A percentile compares a stretch with the other conserved stretches of the same genome.
These are phyloP conservation scores for Mycena galericulata DNA, from an alignment of 768 basidiomycete genomes.

Conservation along the genomic window DNA sequence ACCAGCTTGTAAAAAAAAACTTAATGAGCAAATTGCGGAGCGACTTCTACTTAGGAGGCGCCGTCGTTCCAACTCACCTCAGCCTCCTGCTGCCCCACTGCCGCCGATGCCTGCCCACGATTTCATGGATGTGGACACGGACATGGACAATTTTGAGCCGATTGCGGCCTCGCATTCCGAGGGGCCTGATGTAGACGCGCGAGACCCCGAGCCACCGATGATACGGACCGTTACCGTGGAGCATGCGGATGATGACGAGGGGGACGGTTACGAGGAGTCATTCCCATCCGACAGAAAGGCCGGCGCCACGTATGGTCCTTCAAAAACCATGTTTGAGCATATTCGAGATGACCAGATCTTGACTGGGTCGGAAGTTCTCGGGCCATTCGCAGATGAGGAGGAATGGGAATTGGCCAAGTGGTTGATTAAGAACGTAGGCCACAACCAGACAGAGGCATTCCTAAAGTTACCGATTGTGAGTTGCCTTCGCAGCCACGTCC, in stretches of 20 bases:
- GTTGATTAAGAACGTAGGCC: conserved; percentile 20
- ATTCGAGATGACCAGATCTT: conserved; percentile 2
- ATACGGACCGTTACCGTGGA: not conserved
- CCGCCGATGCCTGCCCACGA: not conserved
- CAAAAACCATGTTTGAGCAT: conserved; percentile 17
- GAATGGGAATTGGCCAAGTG: conserved; percentile 29
- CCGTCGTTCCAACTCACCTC: not conserved
- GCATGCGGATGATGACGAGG: not conserved
- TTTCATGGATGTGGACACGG: not conserved
- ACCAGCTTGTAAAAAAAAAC: not conserved
- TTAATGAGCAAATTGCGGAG: not conserved
- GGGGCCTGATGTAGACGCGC: not conserved
- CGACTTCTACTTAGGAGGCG: not conserved
- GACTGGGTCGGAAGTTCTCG: not conserved
- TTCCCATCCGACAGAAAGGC: not conserved
- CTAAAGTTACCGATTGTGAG: conserved; percentile 19
- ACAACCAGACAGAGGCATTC: too few species aligned
- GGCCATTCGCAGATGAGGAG: conserved; percentile 20
- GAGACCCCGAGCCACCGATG: not conserved
- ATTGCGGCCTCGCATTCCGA: not conserved
- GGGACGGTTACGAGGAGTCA: not conserved
- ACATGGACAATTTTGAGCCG: too few species aligned
- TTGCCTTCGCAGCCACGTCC: not conserved
- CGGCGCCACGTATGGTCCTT: too few species aligned
- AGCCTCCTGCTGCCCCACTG: not conserved